Evolutionary conservation across 2,329 filamentous ascomycete genomes (phyloP), one percentile per base, ranked within the genome.

Genomic region (Drechslera avenae): DNA sequence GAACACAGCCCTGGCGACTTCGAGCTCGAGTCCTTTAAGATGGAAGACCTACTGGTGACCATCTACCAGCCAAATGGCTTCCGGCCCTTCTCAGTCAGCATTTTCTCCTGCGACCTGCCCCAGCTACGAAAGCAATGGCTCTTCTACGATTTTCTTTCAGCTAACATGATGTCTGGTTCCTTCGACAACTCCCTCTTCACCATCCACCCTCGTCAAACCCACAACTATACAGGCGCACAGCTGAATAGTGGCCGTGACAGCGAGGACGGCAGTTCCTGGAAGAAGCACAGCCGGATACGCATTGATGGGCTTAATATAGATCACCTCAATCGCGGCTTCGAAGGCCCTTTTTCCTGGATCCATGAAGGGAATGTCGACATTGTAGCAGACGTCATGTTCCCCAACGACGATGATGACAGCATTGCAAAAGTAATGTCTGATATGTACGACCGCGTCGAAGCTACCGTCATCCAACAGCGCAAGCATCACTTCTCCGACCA

Each of bases 291-390:
- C 67, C 85, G 94, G 18, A 85, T 97, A 51, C 86, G 94, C 4
- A 95, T 99, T 50, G 94, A 99, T 68, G 91, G 88, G 0, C 81
- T 99, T 8, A 96, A 88, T 69, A 97, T 99, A 46, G 94, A 97
- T 65, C 94, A 99, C 72, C 81, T 99, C 8, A 99, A 99, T 69
- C 86, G 91, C 34, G 92, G 92, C 18, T 91, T 96, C 14, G 86
- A 94, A 55, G 94, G 94, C 0, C 92, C 93, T 0, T 97, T 99
- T 72, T 92, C 91, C 3, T 99, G 94, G 94, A 99, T 99, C 45
- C 89, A 95, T 60, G 91, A 97, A 75, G 94, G 94, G 28, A 96
- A 94, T 56, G 91, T 99, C 33, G 94, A 99, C 69, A 96, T 99
- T 55, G 87, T 97, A 12, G 89, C 94, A 5, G 94, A 99, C 66